A percentile compares a stretch with the other conserved stretches of the same genome.
These are phyloP conservation scores for Populus hybrid DNA, from an alignment of 441 rosid species.

Conservation along the genomic window DNA sequence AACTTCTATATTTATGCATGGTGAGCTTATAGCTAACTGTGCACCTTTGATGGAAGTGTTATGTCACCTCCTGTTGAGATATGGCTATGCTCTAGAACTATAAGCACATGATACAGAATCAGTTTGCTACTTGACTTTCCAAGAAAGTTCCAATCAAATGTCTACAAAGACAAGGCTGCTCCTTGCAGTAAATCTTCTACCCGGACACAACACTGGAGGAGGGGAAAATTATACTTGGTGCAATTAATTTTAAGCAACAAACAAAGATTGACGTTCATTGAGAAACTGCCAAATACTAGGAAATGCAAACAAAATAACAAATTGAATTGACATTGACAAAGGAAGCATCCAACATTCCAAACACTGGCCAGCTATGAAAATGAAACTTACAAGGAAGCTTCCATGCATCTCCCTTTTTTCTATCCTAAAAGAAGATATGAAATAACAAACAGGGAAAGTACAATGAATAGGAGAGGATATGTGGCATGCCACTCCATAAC, in stretches of 20 bases:
- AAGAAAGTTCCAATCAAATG: neutral
- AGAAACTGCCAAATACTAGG: neutral
- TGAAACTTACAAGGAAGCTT: neutral
- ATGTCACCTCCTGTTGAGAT: neutral
- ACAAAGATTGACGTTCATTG: neutral
- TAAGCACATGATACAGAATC: neutral
- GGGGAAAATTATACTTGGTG: neutral
- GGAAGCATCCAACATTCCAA: neutral
- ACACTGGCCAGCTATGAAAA: neutral
- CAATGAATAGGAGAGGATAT: neutral
- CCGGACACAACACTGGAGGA: neutral
- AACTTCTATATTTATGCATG: neutral
- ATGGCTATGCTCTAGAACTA: neutral
- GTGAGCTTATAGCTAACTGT: neutral
- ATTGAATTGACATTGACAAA: neutral
- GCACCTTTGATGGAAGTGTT: neutral
- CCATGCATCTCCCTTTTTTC: neutral
- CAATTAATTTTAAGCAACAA: neutral
- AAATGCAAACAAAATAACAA: neutral
- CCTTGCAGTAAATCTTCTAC: neutral
- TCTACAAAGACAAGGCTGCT: neutral
- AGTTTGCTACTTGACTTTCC: neutral
- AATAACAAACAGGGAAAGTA: neutral
- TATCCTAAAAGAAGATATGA: neutral
- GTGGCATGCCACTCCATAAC: neutral